Percentiles rank a stretch among this genome's conserved stretches.
phyloP scores from a whole-genome alignment of 495 filamentous ascomycete genomes.

The Aspergillus panamensis region DNA sequence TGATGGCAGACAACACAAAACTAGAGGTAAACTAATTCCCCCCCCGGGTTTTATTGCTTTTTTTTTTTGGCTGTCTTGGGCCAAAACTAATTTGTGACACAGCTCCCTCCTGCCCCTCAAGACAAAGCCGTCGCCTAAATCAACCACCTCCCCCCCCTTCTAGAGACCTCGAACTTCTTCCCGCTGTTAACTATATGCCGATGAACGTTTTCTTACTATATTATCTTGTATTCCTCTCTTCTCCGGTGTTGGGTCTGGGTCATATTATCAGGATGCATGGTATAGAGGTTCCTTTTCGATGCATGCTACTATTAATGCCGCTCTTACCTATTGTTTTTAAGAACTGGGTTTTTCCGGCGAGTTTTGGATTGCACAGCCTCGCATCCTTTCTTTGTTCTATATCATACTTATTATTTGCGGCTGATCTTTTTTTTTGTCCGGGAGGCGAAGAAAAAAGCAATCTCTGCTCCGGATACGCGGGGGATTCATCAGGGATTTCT shows the following conservation, averaged over 20 bases:
- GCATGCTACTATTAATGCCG: slow-evolving; percentile 24
- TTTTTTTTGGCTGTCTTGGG: background rate
- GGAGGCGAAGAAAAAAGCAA: slow-evolving; percentile 17
- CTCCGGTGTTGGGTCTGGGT: slow-evolving; percentile 46
- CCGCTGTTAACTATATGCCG: slow-evolving; percentile 24
- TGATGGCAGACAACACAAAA: slow-evolving; percentile 90
- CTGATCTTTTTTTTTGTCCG: slow-evolving; percentile 13
- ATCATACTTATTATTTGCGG: slow-evolving; percentile 1
- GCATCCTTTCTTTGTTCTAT: slow-evolving; percentile 16
- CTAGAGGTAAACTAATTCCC: slow-evolving; percentile 58
- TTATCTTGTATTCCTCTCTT: slow-evolving; percentile 43
- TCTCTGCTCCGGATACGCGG: slow-evolving; percentile 13
- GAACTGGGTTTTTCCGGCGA: slow-evolving; percentile 33
- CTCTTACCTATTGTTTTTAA: slow-evolving; percentile 31
- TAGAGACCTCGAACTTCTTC: slow-evolving; percentile 18
- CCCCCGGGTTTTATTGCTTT: background rate
- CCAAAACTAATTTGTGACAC: slow-evolving; percentile 4
- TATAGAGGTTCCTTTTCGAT: slow-evolving; percentile 38
- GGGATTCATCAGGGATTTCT: slow-evolving; percentile 19
- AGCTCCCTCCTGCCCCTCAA: slow-evolving; percentile 46
- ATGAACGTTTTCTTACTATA: slow-evolving; percentile 30
- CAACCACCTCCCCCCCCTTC: slow-evolving; percentile 11
- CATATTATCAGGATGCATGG: slow-evolving; percentile 39
- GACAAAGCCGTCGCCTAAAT: slow-evolving; percentile 44
- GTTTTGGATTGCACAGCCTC: slow-evolving; percentile 32